Base-by-base conservation (phyloP, 169 alveolate genomes). In the Cryptosporidium tyzzeri region DNA sequence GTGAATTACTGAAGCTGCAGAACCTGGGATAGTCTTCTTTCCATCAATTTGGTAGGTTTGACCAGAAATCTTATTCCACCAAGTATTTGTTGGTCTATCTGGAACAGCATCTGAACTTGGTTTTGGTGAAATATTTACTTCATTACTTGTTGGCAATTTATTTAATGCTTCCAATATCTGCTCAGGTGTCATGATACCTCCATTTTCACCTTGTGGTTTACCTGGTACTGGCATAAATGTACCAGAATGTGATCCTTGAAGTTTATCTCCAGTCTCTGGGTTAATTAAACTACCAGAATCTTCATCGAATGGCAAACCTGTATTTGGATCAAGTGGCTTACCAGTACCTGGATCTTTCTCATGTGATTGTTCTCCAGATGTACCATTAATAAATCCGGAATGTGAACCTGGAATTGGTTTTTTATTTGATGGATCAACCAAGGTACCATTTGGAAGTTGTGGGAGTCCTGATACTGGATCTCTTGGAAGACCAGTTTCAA, bases 391-490 rank as follows among this genome's bases (percentile, higher is more conserved):
- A 70, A 21, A 80, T 45, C 89, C 89, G 26, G 89, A 80, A 44
- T 80, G 89, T 9, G 89, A 80, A 10, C 89, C 89, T 44, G 89
- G 89, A 18, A 80, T 59, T 45, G 59, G 80, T n/a, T 80, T 61
- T 29, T 59, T 80, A 44, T 39, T 80, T 58, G 89, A 62, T 61
- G 89, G 89, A 23, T 80, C 89, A 80, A 80, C 89, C 50, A 80
- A 65, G 0, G 89, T 62, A 48, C 89, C 89, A 80, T 80, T 80
- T 65, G 55, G 65, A 37, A 62, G 68, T 45, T 80, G 89, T 26
- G 89, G 89, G 5, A 80, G 16, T 29, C 89, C 89, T 59, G 75
- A 59, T 16, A 80, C 89, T 62, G 89, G 75, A 65, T 80, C 89
- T 65, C 45, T 80, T 41, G 89, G 89, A 18, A 80, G 65, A 65